Conservation (phyloP, 176 grass and related monocot genomes). For the Carex littledalei region DNA sequence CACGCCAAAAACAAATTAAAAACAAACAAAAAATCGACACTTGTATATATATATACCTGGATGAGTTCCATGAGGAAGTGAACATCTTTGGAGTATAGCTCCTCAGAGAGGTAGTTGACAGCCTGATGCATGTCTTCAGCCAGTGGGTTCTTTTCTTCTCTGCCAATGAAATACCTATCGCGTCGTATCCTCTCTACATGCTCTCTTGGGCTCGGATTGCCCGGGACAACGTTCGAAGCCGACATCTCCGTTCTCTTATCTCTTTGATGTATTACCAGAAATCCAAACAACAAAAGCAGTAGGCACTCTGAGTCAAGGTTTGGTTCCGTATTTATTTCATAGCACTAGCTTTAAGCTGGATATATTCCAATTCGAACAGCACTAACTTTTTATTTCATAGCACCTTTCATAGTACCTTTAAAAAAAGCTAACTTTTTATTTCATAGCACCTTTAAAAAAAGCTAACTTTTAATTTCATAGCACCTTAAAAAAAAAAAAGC, state of each 20-base stretch:
- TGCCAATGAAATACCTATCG: slow-evolving; percentile 53
- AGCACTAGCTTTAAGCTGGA: background rate
- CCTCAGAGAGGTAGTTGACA: slow-evolving; percentile 51
- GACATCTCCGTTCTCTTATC: background rate
- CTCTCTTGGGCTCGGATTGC: slow-evolving; percentile 12
- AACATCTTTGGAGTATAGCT: slow-evolving; percentile 80
- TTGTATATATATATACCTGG: too few species aligned
- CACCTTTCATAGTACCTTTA: too few species aligned
- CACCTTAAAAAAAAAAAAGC: too few species aligned
- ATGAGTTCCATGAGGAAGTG: slow-evolving; percentile 90
- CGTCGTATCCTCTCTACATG: slow-evolving; percentile 60
- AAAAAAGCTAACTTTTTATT: too few species aligned
- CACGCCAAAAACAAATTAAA: too few species aligned
- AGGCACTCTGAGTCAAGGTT: background rate
- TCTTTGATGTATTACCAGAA: background rate
- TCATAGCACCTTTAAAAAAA: too few species aligned
- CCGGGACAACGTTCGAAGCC: background rate
- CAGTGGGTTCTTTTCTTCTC: slow-evolving; percentile 51
- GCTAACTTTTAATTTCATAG: too few species aligned
- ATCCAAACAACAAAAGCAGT: background rate
- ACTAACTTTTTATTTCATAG: too few species aligned
- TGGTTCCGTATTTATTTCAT: background rate
- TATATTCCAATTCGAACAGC: too few species aligned
- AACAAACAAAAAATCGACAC: too few species aligned
- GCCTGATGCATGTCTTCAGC: slow-evolving; percentile 71